A percentile compares a stretch with the other conserved stretches of the same genome.
These are phyloP conservation scores for Carex arenaria DNA, from an alignment of 202 grass and related monocot species.

Conservation along the genomic window DNA sequence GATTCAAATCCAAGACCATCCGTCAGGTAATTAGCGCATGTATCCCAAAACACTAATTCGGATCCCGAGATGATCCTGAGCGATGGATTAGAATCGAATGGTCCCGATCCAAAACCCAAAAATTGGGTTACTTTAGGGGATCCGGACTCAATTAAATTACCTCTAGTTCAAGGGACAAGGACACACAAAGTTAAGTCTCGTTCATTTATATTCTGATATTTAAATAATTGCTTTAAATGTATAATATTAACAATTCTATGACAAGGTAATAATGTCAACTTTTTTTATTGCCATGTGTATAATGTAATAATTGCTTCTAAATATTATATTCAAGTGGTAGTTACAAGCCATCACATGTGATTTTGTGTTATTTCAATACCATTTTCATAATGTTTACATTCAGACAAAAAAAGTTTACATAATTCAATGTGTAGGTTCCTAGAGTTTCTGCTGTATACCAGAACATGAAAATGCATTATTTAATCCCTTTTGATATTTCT, in stretches of 20 bases:
- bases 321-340: background rate
- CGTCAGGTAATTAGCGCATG: no score
- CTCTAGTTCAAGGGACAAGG: constrained; percentile 1
- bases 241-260: background rate
- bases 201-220: constrained; percentile 1
- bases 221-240: background rate
- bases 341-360: background rate
- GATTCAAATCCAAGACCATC: no score
- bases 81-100: no score
- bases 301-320: background rate
- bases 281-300: background rate
- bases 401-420: background rate
- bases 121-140: no score
- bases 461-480: background rate
- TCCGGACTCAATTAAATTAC: background rate
- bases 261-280: background rate
- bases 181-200: background rate
- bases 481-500: background rate
- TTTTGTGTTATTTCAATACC: background rate
- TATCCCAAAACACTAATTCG: no score
- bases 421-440: background rate
- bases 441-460: background rate
- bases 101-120: no score
- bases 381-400: background rate
- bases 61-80: no score